Evolutionary conservation across 169 alveolate species (phyloP), one percentile per base, ranked within the genome.

Genomic region (Plasmodium cynomolgi): DNA sequence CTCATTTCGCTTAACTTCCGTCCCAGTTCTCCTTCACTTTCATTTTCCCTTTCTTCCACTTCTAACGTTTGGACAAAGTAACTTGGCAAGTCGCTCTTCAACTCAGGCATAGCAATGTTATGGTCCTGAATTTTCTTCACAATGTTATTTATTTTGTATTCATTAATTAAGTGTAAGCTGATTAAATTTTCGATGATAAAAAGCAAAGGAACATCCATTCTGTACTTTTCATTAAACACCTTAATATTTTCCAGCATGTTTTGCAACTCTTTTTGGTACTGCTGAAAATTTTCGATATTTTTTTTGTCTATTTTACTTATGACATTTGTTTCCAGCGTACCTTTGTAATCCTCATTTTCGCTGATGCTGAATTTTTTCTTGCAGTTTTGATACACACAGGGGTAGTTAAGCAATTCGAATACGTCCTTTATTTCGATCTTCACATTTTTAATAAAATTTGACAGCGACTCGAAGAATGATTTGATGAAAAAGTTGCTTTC

Each of bases 361-460:
- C 31, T 50, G 29, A 88, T 39, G 58, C 94, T 81, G 83, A 91
- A 91, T 41, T 82, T 81, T 73, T 82, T 82, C n/a, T 91, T 91
- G 83, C 74, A 81, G 58, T 91, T 91, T 17, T 91, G 95, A 81
- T 91, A 91, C 58, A 91, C 92, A 91, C 95, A 91, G 17, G 95
- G 95, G 7, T 91, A 91, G 84, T 91, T 91, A 26, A 91, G 95
- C 39, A 91, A 72, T 82, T 91, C 95, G 56, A 91, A 91, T 17
- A 81, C 81, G 17, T 91, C 95, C 77, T 91, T 91, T 71, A 82
- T 91, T 81, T 91, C 95, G 20, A 81, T 81, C 74, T 91, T 91
- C 54, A 91, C 92, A 91, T 91, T 91, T 72, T 81, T 82, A 62
- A 81, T 54, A 91, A 91, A 91, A 72, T 91, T 81, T 37, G 95